Conservation (phyloP, 2,329 filamentous ascomycete genomes). For the Pseudocercospora macadamiae region DNA sequence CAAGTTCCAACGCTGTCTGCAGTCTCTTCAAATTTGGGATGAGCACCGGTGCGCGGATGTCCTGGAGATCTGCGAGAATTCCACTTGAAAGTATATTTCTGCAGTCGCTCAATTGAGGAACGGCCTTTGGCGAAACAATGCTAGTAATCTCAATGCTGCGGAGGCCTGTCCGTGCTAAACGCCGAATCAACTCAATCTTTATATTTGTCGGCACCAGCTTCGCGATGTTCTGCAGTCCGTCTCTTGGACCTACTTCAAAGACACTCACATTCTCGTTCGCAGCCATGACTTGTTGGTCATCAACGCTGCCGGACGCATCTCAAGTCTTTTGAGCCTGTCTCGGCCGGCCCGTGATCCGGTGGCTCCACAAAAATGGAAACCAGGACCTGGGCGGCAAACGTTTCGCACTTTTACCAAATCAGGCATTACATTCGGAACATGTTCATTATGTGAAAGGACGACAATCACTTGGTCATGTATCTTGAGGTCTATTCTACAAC, state of each 20-base stretch:
- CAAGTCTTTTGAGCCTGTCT: background rate
- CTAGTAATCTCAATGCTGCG: conserved; percentile 56
- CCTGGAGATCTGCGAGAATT: background rate
- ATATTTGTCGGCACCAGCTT: conserved; percentile 51
- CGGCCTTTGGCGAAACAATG: conserved; percentile 57
- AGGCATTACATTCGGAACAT: background rate
- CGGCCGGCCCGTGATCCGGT: background rate
- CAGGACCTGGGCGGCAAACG: background rate
- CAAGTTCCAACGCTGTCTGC: conserved; percentile 60
- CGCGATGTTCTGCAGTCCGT: conserved; percentile 59
- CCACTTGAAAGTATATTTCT: conserved; percentile 13
- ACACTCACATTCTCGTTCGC: conserved; percentile 45
- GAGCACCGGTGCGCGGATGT: conserved; percentile 38
- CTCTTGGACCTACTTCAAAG: conserved; percentile 57
- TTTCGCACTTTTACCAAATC: background rate
- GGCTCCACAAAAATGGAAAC: background rate
- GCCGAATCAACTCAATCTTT: conserved; percentile 54
- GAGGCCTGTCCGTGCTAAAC: conserved; percentile 53
- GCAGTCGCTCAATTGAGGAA: conserved; percentile 49
- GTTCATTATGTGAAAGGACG: background rate
- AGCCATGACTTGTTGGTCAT: background rate
- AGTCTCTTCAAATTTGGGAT: conserved; percentile 47
- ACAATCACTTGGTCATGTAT: background rate
- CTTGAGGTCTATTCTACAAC: background rate
- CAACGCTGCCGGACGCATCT: no score